These are phyloP conservation scores for Nannochloropsis salina DNA, from an alignment of 108 stramenopile species.

Conservation along the genomic window DNA sequence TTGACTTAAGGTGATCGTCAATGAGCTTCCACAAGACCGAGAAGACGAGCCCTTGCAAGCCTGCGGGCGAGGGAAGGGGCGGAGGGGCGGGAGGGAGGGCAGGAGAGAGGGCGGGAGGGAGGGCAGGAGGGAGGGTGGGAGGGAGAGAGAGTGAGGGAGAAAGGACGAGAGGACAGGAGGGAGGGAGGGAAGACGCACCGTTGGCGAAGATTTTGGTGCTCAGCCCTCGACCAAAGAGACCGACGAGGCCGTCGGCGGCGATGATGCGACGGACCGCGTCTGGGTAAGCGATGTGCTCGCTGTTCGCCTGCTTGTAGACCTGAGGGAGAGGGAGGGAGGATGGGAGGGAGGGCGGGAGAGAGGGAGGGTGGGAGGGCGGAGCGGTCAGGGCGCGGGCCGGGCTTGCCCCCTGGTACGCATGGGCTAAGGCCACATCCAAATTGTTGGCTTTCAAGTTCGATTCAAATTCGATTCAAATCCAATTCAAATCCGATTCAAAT, in stretches of 20 bases:
- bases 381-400: no score
- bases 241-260: constrained; percentile 72
- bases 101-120: neutral
- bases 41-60: constrained; percentile 82
- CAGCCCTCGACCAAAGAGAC: constrained; percentile 92
- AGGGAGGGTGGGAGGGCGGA: no score
- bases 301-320: constrained; percentile 84
- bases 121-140: neutral
- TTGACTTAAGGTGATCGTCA: constrained; percentile 65
- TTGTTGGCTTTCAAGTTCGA: no score
- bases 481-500: no score
- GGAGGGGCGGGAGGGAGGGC: neutral
- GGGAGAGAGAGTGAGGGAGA: neutral
- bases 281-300: constrained; percentile 74
- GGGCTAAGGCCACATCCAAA: no score
- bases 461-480: no score
- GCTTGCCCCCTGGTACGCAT: no score
- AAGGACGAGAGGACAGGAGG: neutral
- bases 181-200: constrained; percentile 62
- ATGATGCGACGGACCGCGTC: constrained; percentile 80
- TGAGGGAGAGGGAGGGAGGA: neutral
- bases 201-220: constrained; percentile 97
- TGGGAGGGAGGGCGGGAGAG: neutral
- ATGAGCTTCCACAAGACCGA: constrained; percentile 97
- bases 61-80: neutral